phyloP scores from a whole-genome alignment of 345 rosid genomes.

The Citrus australasica region DNA sequence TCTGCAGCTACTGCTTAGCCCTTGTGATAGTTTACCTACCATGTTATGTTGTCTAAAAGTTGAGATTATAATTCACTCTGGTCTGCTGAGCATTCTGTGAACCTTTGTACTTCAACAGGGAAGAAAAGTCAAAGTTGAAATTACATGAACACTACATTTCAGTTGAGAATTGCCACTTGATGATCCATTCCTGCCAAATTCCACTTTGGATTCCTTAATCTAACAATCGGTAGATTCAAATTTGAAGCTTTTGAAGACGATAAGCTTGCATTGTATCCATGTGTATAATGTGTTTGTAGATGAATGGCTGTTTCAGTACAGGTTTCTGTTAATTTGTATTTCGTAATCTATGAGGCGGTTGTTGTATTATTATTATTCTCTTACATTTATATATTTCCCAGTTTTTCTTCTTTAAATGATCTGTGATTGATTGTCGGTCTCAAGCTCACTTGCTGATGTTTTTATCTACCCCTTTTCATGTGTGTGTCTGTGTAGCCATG shows the following conservation, averaged over 20 bases:
- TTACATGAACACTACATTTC: not conserved
- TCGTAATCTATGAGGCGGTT: not conserved
- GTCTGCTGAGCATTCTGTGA: not conserved
- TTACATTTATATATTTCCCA: not conserved
- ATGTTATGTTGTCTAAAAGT: not conserved
- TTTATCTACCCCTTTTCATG: not conserved
- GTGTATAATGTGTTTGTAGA: conserved; percentile 2
- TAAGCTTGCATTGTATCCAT: not conserved
- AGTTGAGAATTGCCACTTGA: not conserved
- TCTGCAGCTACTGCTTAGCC: not conserved
- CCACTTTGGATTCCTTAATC: not conserved
- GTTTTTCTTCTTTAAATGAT: not conserved
- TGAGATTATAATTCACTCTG: not conserved
- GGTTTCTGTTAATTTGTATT: not conserved
- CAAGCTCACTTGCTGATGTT: not conserved
- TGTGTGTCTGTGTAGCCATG: not conserved
- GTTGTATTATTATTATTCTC: not conserved
- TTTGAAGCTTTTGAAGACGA: conserved; percentile 4
- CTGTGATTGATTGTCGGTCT: not conserved
- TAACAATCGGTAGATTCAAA: not conserved
- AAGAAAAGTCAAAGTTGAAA: conserved; percentile 17
- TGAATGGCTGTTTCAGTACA: conserved; percentile 1
- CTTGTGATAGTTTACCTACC: not conserved
- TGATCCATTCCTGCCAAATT: not conserved
- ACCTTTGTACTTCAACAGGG: conserved; percentile 21